Evolutionary conservation across 768 basidiomycete genomes (phyloP), one percentile per base, ranked within the genome.

Genomic region (Epithele typhae): DNA sequence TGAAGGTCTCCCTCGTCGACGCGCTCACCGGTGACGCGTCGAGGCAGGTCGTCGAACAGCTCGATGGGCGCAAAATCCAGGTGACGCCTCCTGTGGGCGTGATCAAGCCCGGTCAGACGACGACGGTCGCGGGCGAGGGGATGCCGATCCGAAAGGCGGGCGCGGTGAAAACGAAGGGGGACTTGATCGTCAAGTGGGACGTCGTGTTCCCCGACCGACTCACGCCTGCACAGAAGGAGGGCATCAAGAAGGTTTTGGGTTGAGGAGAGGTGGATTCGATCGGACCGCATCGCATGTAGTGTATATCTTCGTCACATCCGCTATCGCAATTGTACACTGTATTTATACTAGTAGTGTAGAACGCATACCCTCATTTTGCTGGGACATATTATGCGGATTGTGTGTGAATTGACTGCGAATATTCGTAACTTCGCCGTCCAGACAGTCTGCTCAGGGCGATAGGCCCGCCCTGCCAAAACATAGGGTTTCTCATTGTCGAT

Each of bases 101-200:
- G 11, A 73, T 94, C 24, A 90, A 84, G 59, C 89, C 91, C 1
- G 84, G 82, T 6, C 79, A 84, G 67, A 77, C 85, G 64, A 87
- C 80, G 17, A 76, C 69, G 22, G 64, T 96, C 3, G 38, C 69
- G 2, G 86, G 82, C 2, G 92, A 96, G 63, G 92, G 92, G 7
- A 92, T 94, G 91, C 93, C 94, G 2, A 82, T 93, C 38, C 76
- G 92, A 47, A 93, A 89, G 64, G 85, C 83, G 49, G 83, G 82
- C 15, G 72, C 71, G 35, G 71, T 71, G 47, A 77, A 74, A 68
- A 78, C 70, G 52, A 91, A 88, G 68, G 95, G 95, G 1, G 90
- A 97, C 66, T 64, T 97, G 42, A 71, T 88, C 40, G 75, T 95
- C 39, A 78, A 76, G 51, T 91, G 86, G 88, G 79, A 95, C 34